Base-by-base conservation (phyloP, 352 stramenopile genomes). In the Saprolegnia diclina region DNA sequence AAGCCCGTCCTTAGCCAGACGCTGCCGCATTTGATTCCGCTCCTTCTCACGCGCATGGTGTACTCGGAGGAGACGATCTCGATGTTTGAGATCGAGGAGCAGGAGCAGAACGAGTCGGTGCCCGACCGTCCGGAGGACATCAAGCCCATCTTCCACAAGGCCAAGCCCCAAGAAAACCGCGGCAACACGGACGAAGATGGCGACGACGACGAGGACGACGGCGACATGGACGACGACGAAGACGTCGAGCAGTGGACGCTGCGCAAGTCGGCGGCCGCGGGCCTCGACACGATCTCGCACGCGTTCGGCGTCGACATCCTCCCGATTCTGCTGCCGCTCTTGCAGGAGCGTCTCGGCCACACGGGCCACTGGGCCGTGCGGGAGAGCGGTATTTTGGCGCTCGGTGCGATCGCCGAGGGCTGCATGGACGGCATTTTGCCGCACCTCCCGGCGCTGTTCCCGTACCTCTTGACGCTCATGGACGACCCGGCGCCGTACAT, bases 201-300 rank as follows among this genome's bases (percentile, higher is more conserved):
- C 9, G 87, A 95, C 6, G 91, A 96, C 18, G 89, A 94, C 4
- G 89, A 96, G 18, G 88, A 97, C 21, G 80, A 95, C 55, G 86
- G 95, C n/a, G 87, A 96, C 24, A 88, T 95, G 44, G 81, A 88
- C 42, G 87, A 93, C 63, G 91, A 96, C 72, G 92, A 98, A 61
- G 96, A 97, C 71, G 79, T 97, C 55, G 83, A 97, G 72, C 83
- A 98, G 80, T 99, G 96, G 96, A 98, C 95, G 67, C 76, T 99
- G 55, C 84, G 96, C 73, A 97, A 97, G 65, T 98, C 92, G 76
- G 88, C 92, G 19, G 96, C 95, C 44, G 95, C 93, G 19, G 96
- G 87, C 71, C 77, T 99, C n/a, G 96, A 99, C 80, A 97, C 92
- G 69, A 74, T 98, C 53, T 81, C 92, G 10, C 94, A 91, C 50